Conservation (phyloP, 805 yeast genomes). For the Maudiozyma turicensis region DNA sequence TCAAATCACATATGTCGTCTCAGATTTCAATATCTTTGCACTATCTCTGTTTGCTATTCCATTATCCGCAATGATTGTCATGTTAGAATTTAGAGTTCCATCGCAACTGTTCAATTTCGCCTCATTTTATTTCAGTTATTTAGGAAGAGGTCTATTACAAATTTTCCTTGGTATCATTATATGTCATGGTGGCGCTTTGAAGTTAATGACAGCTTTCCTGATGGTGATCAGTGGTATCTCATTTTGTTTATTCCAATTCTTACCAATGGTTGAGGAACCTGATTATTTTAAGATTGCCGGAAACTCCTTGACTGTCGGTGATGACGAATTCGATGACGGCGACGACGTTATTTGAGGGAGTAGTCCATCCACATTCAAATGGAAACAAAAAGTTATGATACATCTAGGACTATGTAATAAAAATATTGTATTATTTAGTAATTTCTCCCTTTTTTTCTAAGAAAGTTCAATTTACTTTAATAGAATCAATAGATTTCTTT, state of each 20-base stretch:
- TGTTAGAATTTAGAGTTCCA: slow-evolving; percentile 36
- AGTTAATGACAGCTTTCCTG: slow-evolving; percentile 48
- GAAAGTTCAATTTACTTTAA: not conserved
- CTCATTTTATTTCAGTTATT: slow-evolving; percentile 56
- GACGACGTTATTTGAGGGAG: slow-evolving; percentile 7
- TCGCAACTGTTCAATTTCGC: slow-evolving; percentile 56
- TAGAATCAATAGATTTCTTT: too few species aligned
- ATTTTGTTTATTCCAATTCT: slow-evolving; percentile 54
- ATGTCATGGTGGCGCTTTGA: slow-evolving; percentile 46
- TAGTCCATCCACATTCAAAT: too few species aligned
- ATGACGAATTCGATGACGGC: slow-evolving; percentile 26
- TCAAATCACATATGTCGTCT: slow-evolving; percentile 14
- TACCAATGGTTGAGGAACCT: slow-evolving; percentile 72
- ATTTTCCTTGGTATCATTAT: slow-evolving; percentile 38
- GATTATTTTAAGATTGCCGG: slow-evolving; percentile 61
- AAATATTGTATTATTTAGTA: not conserved
- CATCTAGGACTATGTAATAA: not conserved
- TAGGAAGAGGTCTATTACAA: slow-evolving; percentile 41
- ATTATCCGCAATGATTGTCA: slow-evolving; percentile 45
- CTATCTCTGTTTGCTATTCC: slow-evolving; percentile 49
- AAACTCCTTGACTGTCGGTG: slow-evolving; percentile 30
- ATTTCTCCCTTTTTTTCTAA: not conserved
- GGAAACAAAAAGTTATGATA: not conserved
- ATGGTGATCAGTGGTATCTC: slow-evolving; percentile 52
- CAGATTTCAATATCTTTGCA: slow-evolving; percentile 35